Evolutionary conservation across 495 filamentous ascomycete species (phyloP).

Genomic region (Neurospora tetraspora): DNA sequence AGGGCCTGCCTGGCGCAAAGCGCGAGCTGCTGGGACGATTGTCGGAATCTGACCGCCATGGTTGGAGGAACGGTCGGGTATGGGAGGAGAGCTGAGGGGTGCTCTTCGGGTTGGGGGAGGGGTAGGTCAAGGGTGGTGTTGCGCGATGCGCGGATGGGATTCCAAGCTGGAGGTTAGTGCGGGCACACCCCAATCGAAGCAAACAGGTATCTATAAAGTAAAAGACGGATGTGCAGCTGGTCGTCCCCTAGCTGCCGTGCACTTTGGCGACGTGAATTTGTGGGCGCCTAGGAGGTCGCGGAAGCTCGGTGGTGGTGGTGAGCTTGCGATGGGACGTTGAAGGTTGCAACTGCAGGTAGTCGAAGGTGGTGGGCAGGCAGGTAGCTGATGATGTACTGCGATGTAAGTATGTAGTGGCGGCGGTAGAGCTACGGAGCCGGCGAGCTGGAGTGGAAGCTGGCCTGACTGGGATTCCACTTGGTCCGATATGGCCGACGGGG

Average conservation of each 20-base stretch:
- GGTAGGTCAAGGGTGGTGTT: background rate
- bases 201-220: background rate
- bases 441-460: background rate
- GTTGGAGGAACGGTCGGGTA: background rate
- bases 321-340: background rate
- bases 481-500: background rate
- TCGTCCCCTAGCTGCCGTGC: conserved; percentile 2
- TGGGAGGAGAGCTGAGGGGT: background rate
- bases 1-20: conserved; percentile 15
- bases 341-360: background rate
- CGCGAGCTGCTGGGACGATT: conserved; percentile 20
- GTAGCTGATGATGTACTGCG: background rate
- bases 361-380: background rate
- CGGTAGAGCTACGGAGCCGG: background rate
- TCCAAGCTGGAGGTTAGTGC: background rate
- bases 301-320: background rate
- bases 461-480: background rate
- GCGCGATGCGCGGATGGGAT: background rate
- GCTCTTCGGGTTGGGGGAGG: conserved; percentile 3
- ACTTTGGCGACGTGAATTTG: conserved; percentile 1
- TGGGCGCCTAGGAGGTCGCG: background rate
- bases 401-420: background rate
- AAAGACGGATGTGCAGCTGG: background rate
- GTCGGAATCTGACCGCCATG: conserved; percentile 18
- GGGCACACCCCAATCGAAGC: background rate